Conservation (phyloP, 208 protist genomes). For the Phytomonas sp. region DNA sequence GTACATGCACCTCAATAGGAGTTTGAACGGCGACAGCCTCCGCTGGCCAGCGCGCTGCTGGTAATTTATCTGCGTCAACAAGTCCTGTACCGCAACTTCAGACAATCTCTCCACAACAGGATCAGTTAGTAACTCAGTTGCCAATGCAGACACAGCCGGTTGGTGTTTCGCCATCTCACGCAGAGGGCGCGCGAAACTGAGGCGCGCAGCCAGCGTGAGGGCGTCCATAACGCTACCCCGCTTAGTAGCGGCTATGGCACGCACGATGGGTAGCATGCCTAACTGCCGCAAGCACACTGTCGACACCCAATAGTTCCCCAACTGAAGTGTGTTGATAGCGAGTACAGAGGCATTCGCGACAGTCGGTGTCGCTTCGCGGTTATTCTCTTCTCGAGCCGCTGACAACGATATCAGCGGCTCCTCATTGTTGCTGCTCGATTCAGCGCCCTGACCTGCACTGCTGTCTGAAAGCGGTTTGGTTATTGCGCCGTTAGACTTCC, state of each 20-base stretch:
- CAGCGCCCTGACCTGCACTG: neutral
- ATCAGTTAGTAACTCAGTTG: constrained; percentile 38
- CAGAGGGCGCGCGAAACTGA: constrained; percentile 55
- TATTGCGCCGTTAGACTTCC: neutral
- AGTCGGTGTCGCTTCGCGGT: constrained; percentile 3
- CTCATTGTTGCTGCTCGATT: neutral
- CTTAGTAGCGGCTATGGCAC: constrained; percentile 54
- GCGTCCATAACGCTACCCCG: constrained; percentile 41
- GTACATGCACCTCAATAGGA: constrained; percentile 23
- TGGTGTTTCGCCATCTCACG: constrained; percentile 45
- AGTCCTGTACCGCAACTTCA: constrained; percentile 23
- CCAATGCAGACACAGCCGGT: constrained; percentile 28
- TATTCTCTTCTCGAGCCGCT: neutral
- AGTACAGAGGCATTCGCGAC: constrained; percentile 15
- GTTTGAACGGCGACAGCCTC: constrained; percentile 19
- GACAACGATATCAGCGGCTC: neutral
- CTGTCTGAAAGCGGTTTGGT: neutral
- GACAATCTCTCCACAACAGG: constrained; percentile 64
- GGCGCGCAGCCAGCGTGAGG: constrained; percentile 59
- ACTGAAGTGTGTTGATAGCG: constrained; percentile 30
- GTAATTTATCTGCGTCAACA: constrained; percentile 23
- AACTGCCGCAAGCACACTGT: constrained; percentile 48
- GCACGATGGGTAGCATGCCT: constrained; percentile 49
- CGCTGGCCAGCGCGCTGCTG: neutral
- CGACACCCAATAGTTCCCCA: constrained; percentile 73